These are phyloP conservation scores for Tricholoma flavovirens DNA, from an alignment of 768 basidiomycete genomes.

Conservation along the genomic window DNA sequence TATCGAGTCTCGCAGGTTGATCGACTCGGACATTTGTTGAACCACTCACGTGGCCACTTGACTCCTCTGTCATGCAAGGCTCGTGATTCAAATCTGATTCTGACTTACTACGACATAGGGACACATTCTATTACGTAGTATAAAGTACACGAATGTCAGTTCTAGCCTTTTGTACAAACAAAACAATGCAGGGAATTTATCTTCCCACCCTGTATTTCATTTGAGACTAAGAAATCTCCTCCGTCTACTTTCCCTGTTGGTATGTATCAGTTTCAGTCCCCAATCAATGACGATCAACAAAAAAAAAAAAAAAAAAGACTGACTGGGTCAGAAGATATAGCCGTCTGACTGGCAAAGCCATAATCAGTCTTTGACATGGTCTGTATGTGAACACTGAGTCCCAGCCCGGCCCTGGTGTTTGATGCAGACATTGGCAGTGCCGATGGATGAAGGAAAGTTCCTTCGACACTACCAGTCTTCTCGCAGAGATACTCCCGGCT, in stretches of 20 bases:
- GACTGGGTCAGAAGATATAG: neutral
- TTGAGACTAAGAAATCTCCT: too few species aligned
- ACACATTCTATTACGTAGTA: too few species aligned
- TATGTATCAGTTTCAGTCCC: neutral
- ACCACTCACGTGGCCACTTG: neutral
- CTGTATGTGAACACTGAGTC: slow-evolving; percentile 29
- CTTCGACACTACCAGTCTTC: slow-evolving; percentile 25
- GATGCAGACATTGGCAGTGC: slow-evolving; percentile 23
- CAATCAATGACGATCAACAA: neutral
- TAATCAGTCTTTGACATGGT: slow-evolving; percentile 29
- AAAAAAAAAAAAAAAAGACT: neutral
- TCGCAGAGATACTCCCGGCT: slow-evolving; percentile 43
- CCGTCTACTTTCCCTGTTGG: neutral
- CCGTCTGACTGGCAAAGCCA: slow-evolving; percentile 14
- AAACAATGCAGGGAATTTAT: neutral
- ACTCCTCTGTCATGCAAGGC: too few species aligned
- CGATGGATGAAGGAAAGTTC: slow-evolving; percentile 32
- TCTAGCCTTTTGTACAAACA: neutral
- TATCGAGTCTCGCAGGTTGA: slow-evolving; percentile 55
- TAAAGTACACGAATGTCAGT: too few species aligned
- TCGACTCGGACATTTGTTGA: slow-evolving; percentile 9
- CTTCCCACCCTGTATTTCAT: too few species aligned
- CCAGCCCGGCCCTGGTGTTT: neutral
- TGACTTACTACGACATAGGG: too few species aligned
- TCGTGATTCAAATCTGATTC: too few species aligned